Base-by-base conservation (phyloP, 163 green algal genomes). In the Scenedesmus sp. region DNA sequence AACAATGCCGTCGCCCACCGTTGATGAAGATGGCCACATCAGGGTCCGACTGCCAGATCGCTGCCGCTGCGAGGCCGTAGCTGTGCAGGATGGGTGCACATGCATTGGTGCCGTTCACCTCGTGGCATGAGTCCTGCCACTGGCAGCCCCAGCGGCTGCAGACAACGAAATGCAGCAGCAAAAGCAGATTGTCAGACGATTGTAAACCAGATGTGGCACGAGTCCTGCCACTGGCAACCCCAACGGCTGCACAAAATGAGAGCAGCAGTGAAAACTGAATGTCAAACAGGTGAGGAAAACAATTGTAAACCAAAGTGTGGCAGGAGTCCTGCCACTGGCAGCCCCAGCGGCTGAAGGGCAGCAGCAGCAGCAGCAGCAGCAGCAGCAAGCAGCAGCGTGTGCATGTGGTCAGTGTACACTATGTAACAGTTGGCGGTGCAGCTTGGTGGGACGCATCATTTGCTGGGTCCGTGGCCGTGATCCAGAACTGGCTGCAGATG, bases 91-190 rank as follows among this genome's bases (percentile, higher is more conserved):
- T 73, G 3, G 90, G 90, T 59, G 84, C 83, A 52, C 90, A 93
- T 3, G 90, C 54, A 4, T n/a, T 67, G 9, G 89, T 90, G 23
- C 82, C 89, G 34, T 92, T 92, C 3, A 46, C 23, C n/a, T 67
- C 57, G 12, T 56, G 15, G 62, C 90, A 93, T 10, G 56, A 46
- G 57, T 76, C n/a, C 13, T 87, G 15, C 90, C 90, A 93, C 74
- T 90, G 90, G 67, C 90, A 93, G 23, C 90, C 90, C 90, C 90
- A 93, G 54, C 89, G 89, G 57, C 89, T 91, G 76, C 57, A 87
- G 18, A 26, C 18, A 12, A 73, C 18, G 10, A 74, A 55, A 34
- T n/a, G 79, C 1, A 74, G 62, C 67, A 77, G 2, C 67, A 77
- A 34, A 5, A 77, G 13, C 18, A 10, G 4, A 64, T 64, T 64